These are phyloP conservation scores for Halophytophthora polymorphica DNA, from an alignment of 352 stramenopile species.

Conservation along the genomic window DNA sequence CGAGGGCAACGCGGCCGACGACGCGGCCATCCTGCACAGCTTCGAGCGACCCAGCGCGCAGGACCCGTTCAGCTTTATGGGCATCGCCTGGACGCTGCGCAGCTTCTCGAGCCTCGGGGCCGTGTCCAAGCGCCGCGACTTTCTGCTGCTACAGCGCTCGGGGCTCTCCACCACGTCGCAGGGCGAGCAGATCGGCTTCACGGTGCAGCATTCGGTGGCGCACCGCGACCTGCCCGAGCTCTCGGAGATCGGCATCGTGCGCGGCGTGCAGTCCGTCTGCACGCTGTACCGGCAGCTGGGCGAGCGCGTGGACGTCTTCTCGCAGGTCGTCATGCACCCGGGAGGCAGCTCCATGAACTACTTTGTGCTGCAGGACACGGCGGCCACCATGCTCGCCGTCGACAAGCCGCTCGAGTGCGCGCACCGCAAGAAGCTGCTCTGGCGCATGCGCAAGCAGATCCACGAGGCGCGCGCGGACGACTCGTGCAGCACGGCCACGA, in stretches of 20 bases:
- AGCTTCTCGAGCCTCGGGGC: constrained; percentile 25
- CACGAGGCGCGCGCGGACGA: constrained; percentile 1
- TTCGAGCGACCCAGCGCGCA: constrained; percentile 30
- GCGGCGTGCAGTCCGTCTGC: constrained; percentile 39
- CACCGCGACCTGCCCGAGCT: constrained; percentile 40
- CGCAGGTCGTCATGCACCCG: constrained; percentile 35
- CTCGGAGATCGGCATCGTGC: constrained; percentile 30
- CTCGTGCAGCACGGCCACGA: constrained; percentile 11
- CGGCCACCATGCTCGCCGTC: constrained; percentile 21
- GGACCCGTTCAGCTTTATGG: constrained; percentile 44
- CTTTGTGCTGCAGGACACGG: constrained; percentile 32
- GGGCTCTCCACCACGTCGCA: constrained; percentile 31
- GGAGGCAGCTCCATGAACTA: constrained; percentile 33
- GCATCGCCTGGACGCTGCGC: constrained; percentile 45
- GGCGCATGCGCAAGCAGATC: constrained; percentile 32
- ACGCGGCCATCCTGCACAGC: constrained; percentile 36
- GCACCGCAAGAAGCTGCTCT: constrained; percentile 55
- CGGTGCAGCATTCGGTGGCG: constrained; percentile 42
- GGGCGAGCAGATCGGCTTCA: constrained; percentile 44
- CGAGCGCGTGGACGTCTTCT: constrained; percentile 39
- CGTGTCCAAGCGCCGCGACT: constrained; percentile 36
- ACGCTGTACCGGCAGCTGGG: constrained; percentile 41
- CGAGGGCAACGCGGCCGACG: constrained; percentile 31
- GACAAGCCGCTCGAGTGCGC: constrained; percentile 34
- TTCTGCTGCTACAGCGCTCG: constrained; percentile 29